Base-by-base conservation (phyloP, 306 rosid species). In the Cucumis cinereus region DNA sequence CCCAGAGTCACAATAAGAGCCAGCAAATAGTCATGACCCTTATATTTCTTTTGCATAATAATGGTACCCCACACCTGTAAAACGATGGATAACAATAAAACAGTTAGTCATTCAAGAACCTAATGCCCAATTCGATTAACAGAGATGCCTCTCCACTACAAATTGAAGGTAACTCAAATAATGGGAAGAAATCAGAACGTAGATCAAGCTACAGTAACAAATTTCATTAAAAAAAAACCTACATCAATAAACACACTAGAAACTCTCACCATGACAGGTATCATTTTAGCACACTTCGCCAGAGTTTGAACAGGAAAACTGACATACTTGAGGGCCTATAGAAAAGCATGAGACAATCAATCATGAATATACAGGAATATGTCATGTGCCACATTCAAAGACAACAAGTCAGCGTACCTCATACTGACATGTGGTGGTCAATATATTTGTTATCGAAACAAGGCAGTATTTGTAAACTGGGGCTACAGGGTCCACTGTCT, bases 251-350 rank as follows among this genome's bases (percentile, higher is more conserved):
- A 56, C 8, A 9, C 19, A 43, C 52, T 60, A 53, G 61, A 52
- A 11, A 19, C 69, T 28, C 97, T 78, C 82, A 94, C 99, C 99
- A 94, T 94, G 67, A 94, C 99, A 47, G 99, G 99, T 66, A 94
- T 94, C 99, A 94, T 94, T 88, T 88, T 87, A 24, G 98, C 98
- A 82, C 97, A 93, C 85, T 94, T 94, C 0, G 99, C 97, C 43
- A 92, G 92, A 19, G 99, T 94, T 84, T 94, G 97, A 82, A 94
- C 92, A 47, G 99, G 99, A 86, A 94, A 94, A 69, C 97, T 91
- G 72, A 94, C 99, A 77, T 94, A 94, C 85, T 94, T 94, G 80
- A 94, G 97, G 73, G 99, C 99, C 99, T 94, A 88, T 41, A 84
- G 77, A 56, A 67, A 45, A 79, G 22, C 69, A 70, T 24, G 47